Conservation (phyloP, 305 asterid genomes). For the Fraxinus baroniana region DNA sequence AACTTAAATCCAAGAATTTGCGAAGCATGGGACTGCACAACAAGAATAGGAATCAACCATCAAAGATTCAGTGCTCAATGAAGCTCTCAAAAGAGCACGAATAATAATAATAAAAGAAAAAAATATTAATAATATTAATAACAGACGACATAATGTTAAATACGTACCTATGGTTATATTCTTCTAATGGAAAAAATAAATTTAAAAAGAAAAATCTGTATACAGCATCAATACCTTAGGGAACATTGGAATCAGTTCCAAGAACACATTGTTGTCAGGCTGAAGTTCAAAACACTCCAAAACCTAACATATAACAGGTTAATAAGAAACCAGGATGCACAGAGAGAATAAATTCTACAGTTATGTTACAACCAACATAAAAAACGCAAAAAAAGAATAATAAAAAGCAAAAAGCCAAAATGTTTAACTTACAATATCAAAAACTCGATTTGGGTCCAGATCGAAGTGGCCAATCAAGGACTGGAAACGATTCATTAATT, state of each 20-base stretch:
- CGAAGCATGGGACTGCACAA: conserved; percentile 88
- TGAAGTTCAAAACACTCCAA: conserved; percentile 95
- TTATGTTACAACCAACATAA: conserved; percentile 6
- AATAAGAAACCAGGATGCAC: conserved; percentile 21
- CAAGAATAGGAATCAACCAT: conserved; percentile 14
- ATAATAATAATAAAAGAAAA: background rate
- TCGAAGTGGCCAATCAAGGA: conserved; percentile 98
- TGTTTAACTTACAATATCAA: conserved; percentile 78
- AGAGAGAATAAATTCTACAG: conserved; percentile 9
- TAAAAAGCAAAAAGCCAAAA: conserved; percentile 1
- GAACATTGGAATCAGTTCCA: conserved; percentile 90
- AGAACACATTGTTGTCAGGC: conserved; percentile 72
- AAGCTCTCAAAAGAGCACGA: conserved; percentile 12
- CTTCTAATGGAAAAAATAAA: background rate
- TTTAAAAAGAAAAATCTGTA: background rate
- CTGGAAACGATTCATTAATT: conserved; percentile 51
- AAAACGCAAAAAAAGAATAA: background rate
- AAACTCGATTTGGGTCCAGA: conserved; percentile 97
- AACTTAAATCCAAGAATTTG: conserved; percentile 95
- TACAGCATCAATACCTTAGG: conserved; percentile 66
- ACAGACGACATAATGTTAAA: background rate
- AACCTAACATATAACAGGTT: conserved; percentile 47
- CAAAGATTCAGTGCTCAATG: conserved; percentile 8
- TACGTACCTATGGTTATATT: background rate
- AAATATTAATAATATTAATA: background rate